Base-by-base conservation (phyloP, 1,284 basidiomycete species). In the Leccinum insigne region DNA sequence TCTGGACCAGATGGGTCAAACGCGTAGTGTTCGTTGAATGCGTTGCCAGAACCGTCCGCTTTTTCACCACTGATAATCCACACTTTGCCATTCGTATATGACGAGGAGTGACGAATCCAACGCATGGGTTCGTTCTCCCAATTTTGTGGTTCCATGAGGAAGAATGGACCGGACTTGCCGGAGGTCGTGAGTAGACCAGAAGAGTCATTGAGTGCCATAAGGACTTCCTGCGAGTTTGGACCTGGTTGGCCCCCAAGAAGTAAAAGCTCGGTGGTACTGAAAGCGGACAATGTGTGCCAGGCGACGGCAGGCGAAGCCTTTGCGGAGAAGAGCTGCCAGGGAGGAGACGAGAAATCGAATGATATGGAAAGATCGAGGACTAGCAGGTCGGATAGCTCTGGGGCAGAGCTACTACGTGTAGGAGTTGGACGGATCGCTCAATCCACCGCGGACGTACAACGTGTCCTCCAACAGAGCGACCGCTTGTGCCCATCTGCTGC, bases 401-500 rank as follows among this genome's bases (percentile, higher is more conserved):
- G 90, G 16, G 93, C 92, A 26, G 88, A 85, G 40, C 84, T 84
- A 77, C 23, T 95, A 96, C 2, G 87, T 86, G 73, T 83, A 92
- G 9, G 81, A 75, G 72, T 90, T 89, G 75, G 79, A 86, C 18
- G 83, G 80, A 75, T 94, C 92, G 29, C 86, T 88, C 73, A 93
- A 89, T 64, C 94, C 94, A 32, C 94, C 94, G 66, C 92, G 88
- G 52, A 95, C 78, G 74, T 88, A 87, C 49, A 95, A 80, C 7
- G 83, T 81, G 65, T 87, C 83, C 68, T 86, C 81, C 23, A 93
- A 77, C 58, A 90, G 74, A 23, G 86, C 83, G 1, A 81, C 79
- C 10, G 92, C 91, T 68, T 93, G 92, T 44, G 90, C 94, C 94
- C 94, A 96, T 81, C 94, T 95, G 67, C 23, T 57, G 23, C 40